These are phyloP conservation scores for Leccinellum rugosiceps DNA, from an alignment of 768 basidiomycete genomes.

Conservation along the genomic window DNA sequence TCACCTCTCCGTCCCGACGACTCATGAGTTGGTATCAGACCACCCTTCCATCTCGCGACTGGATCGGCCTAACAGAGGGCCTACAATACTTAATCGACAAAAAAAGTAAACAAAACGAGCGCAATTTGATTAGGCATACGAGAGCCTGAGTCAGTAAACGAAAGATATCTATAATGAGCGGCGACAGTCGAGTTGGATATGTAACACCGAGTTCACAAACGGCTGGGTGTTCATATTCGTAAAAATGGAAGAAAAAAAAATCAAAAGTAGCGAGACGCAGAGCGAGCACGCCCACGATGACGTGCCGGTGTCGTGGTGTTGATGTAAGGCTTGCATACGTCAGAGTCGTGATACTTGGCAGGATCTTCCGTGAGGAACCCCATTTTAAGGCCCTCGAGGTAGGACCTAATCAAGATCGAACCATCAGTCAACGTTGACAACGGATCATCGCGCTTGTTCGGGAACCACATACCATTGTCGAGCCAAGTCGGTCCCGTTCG, in stretches of 20 bases:
- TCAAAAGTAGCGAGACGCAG: neutral
- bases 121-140: neutral
- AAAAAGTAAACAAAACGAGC: neutral
- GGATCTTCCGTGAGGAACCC: conserved; percentile 69
- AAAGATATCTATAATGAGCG: neutral
- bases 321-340: conserved; percentile 61
- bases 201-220: neutral
- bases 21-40: too few species aligned
- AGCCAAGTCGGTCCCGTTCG: neutral
- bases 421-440: neutral
- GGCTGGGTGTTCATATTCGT: neutral
- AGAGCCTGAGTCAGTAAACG: neutral
- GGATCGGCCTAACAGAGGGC: too few species aligned
- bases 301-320: conserved; percentile 10
- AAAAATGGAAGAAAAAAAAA: neutral
- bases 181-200: neutral
- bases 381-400: conserved; percentile 53
- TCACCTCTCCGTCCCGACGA: too few species aligned
- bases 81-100: neutral
- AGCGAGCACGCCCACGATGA: neutral
- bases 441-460: neutral
- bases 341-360: conserved; percentile 47
- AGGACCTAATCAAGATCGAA: conserved; percentile 49
- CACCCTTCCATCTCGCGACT: too few species aligned
- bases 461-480: neutral